phyloP scores from a whole-genome alignment of 2,329 filamentous ascomycete genomes.

The Colletotrichum lini region DNA sequence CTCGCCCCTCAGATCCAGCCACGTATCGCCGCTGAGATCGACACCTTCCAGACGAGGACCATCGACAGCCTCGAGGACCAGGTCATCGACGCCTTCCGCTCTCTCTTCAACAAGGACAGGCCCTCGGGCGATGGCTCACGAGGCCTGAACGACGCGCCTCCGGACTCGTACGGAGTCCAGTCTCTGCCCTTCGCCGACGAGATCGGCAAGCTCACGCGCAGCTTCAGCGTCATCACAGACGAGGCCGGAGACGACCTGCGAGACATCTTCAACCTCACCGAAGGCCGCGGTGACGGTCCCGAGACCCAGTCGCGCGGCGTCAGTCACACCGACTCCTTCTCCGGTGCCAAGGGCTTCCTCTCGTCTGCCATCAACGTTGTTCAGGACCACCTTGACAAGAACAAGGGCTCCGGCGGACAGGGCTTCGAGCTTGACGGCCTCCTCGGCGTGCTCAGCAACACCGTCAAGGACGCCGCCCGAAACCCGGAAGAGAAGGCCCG shows the following conservation, averaged over 20 bases:
- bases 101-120: constrained; percentile 57
- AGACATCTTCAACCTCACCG: constrained; percentile 61
- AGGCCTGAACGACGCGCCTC: constrained; percentile 52
- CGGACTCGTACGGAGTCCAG: constrained; percentile 58
- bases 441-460: constrained; percentile 58
- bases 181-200: constrained; percentile 63
- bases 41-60: constrained; percentile 60
- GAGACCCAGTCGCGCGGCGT: constrained; percentile 48
- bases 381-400: constrained; percentile 56
- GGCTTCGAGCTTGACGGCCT: constrained; percentile 59
- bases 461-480: constrained; percentile 60
- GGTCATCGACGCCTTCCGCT: constrained; percentile 60
- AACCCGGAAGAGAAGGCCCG: constrained; percentile 63
- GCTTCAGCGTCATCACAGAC: constrained; percentile 57
- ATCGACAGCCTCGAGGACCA: constrained; percentile 62
- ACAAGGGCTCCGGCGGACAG: constrained; percentile 48
- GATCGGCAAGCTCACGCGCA: constrained; percentile 57
- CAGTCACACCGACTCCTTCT: constrained; percentile 45
- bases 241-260: constrained; percentile 59
- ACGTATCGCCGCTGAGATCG: constrained; percentile 60
- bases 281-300: constrained; percentile 45
- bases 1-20: constrained; percentile 62
- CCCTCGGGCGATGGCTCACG: constrained; percentile 43
- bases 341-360: constrained; percentile 55
- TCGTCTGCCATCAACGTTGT: constrained; percentile 58